Evolutionary conservation across 371 early-diverging fungal genomes (phyloP), one percentile per base, ranked within the genome.

Genomic region (Apophysomyces ossiformis): DNA sequence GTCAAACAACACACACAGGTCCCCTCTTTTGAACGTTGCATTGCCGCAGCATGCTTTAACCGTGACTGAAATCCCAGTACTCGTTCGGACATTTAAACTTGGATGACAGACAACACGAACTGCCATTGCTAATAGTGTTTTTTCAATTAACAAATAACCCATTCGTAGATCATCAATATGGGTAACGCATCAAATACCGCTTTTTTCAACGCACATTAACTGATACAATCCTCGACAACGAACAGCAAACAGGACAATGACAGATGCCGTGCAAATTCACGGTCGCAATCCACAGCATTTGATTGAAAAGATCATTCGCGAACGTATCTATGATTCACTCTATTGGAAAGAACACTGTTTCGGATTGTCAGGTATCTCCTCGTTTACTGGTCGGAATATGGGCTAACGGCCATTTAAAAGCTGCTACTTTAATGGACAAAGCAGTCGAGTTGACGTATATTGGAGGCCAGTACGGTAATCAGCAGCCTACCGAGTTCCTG

Each of bases 261-360:
- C 81, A 57, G 92, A 90, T 32, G 95, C 92, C 7, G 77, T 76
- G 36, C 69, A 85, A 6, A 76, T 96, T 60, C 96, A 93, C 58
- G 97, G 97, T 56, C 89, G 89, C 7, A 90, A 97, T 76, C 97
- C 98, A 7, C 96, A 96, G 77, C 91, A 86, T 66, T 85, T 98
- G 32, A 85, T 99, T 45, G 98, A 98, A 81, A 96, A 95, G 76
- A 96, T 96, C 70, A 89, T 93, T 64, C 87, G 97, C 37, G 84
- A 89, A 47, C 88, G 97, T 61, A 96, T 97, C 66, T 93, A 92
- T 74, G 96, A 95, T 61, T 91, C 92, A 37, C 71, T 92, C 12
- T 99, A 95, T 77, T 99, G 96, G 97, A 98, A 98, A 71, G 95
- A 98, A 67, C 85, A 90, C 43, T 96, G 96, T 78, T 98, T 96